Evolutionary conservation across 257 asterid species (phyloP).

Genomic region (Solanum neorickii): DNA sequence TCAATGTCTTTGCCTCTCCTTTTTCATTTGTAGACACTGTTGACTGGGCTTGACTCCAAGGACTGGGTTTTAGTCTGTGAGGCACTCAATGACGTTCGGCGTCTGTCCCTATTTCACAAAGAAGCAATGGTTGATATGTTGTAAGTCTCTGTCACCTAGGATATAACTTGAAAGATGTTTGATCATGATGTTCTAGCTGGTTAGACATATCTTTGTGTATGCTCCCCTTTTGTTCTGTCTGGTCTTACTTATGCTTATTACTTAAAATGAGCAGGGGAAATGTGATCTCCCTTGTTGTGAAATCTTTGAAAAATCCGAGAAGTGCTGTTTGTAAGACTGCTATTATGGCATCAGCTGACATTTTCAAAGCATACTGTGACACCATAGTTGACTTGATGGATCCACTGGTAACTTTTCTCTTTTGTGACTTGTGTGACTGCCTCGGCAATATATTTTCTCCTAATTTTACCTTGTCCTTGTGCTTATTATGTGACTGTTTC

Average conservation of each 20-base stretch:
- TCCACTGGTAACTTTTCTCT: constrained; percentile 54
- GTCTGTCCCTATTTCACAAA: constrained; percentile 66
- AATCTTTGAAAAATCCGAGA: constrained; percentile 81
- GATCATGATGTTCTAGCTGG: not conserved
- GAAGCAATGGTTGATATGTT: constrained; percentile 50
- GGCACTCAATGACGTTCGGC: constrained; percentile 70
- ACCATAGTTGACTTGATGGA: constrained; percentile 55
- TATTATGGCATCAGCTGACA: constrained; percentile 74
- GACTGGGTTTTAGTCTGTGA: constrained; percentile 85
- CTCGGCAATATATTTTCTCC: not conserved
- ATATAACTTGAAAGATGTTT: not conserved
- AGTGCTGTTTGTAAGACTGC: constrained; percentile 96
- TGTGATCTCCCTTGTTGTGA: constrained; percentile 50
- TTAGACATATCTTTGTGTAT: not conserved
- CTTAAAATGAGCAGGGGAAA: constrained; percentile 40
- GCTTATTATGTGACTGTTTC: constrained; percentile 3
- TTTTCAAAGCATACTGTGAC: constrained; percentile 67
- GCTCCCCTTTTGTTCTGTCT: not conserved
- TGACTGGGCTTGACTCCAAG: constrained; percentile 62
- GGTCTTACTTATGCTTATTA: not conserved
- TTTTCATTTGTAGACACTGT: constrained; percentile 38
- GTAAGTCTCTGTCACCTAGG: constrained; percentile 36
- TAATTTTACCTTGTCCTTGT: not conserved
- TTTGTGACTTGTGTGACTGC: not conserved
- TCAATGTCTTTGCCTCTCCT: not conserved